Evolutionary conservation across 805 yeast genomes (phyloP), one percentile per base, ranked within the genome.

Genomic region (Metschnikowia aberdeeniae): DNA sequence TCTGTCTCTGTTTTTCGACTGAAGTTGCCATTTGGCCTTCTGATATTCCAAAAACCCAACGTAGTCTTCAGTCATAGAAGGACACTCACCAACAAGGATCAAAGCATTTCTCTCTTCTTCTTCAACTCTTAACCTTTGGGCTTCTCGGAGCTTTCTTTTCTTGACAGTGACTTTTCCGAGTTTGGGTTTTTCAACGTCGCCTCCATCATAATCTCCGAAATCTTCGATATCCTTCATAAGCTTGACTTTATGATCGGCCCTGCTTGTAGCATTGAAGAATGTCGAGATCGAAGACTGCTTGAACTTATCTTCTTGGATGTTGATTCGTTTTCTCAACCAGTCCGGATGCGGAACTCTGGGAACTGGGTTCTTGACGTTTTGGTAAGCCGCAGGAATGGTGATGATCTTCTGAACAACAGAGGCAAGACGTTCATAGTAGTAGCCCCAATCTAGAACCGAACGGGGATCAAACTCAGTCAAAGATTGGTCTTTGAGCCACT

Each of bases 351-450:
- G 78, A 6, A 95, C 92, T 54, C 97, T 73, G 5, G 97, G 97
- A 36, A 95, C 97, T 0, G 99, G 99, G 58, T 93, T 95, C 11
- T 72, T 66, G 13, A 92, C 79, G 42, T 81, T 80, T 67, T 93
- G 99, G 44, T 92, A 71, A 5, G 97, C 98, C 4, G 99, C 99
- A 2, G 99, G 99, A 54, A 93, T 92, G 0, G 97, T 86, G 54
- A 93, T 87, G 56, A 93, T 89, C 66, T 95, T 93, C 62, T 90
- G 97, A 35, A 95, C 82, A 5, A 90, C 96, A 2, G 96, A 89
- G 0, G 92, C 95, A 30, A 93, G 74, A 57, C 99, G 80, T 57
- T 89, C 97, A 51, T 83, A 76, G 61, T 93, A 93, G 61, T 93
- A 93, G 19, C 70, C 80, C 99, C 99, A 93, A 63, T 93, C 98